Percentiles rank a stretch among this genome's conserved stretches.
Evolutionary conservation across 768 basidiomycete species (phyloP).

Genomic region (Zangia roseola): DNA sequence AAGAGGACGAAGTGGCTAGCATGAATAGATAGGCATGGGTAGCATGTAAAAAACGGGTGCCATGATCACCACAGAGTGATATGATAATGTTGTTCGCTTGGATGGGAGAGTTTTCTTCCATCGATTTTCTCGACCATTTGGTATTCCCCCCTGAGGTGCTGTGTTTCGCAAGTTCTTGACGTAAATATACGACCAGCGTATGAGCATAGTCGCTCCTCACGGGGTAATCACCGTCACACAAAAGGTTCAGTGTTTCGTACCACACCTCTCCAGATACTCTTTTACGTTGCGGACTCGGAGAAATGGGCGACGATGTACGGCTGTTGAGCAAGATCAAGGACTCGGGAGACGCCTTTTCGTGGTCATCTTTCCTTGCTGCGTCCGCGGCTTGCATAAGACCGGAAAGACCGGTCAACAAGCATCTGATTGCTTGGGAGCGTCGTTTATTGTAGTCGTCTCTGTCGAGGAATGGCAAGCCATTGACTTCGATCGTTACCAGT

Average conservation of each 20-base stretch:
- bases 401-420: slow-evolving; percentile 64
- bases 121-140: slow-evolving; percentile 43
- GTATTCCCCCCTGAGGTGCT: slow-evolving; percentile 48
- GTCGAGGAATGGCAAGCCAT: slow-evolving; percentile 48
- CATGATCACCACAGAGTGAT: slow-evolving; percentile 56
- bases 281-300: slow-evolving; percentile 53
- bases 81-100: slow-evolving; percentile 47
- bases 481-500: slow-evolving; percentile 66
- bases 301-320: slow-evolving; percentile 24
- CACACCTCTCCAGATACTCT: slow-evolving; percentile 79
- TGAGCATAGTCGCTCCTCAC: slow-evolving; percentile 77
- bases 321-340: slow-evolving; percentile 28
- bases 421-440: slow-evolving; percentile 66
- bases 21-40: slow-evolving; percentile 80
- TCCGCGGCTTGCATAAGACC: slow-evolving; percentile 70
- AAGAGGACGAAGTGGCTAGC: slow-evolving; percentile 66
- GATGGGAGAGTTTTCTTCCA: slow-evolving; percentile 47
- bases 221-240: slow-evolving; percentile 77
- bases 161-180: slow-evolving; percentile 68
- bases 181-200: slow-evolving; percentile 73
- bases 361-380: slow-evolving; percentile 27
- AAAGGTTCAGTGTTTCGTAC: slow-evolving; percentile 84
- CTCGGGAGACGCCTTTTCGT: slow-evolving; percentile 18
- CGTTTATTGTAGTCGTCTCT: slow-evolving; percentile 39
- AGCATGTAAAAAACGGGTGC: slow-evolving; percentile 74